These are phyloP conservation scores for Clohesyomyces aquaticus DNA, from an alignment of 495 filamentous ascomycete genomes.

Conservation along the genomic window DNA sequence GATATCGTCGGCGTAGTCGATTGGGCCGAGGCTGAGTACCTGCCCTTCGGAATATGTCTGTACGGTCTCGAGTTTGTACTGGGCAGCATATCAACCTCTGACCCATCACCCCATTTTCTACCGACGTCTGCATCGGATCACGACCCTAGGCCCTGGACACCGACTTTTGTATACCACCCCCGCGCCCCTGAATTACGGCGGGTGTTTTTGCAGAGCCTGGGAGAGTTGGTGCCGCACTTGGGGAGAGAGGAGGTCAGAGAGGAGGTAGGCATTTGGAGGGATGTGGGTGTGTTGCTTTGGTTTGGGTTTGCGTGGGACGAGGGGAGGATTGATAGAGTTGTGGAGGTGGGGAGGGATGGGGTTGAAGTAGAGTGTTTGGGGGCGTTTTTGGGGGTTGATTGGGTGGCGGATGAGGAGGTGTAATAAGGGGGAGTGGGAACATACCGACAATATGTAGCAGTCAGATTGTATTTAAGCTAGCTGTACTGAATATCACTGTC, in stretches of 20 bases:
- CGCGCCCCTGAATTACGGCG: conserved; percentile 49
- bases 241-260: conserved; percentile 44
- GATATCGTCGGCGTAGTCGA: conserved; percentile 57
- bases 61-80: conserved; percentile 62
- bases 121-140: neutral
- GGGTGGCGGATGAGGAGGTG: neutral
- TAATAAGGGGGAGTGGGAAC: no score
- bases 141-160: conserved; percentile 33
- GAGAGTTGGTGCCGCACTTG: conserved; percentile 44
- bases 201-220: conserved; percentile 56
- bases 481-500: no score
- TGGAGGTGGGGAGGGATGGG: conserved; percentile 53
- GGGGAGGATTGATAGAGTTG: conserved; percentile 57
- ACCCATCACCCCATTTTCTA: neutral
- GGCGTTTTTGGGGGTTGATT: conserved; percentile 29
- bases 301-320: conserved; percentile 64
- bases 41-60: conserved; percentile 60
- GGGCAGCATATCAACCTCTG: conserved; percentile 47
- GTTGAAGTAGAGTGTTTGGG: conserved; percentile 55
- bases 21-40: conserved; percentile 63
- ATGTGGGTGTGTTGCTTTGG: conserved; percentile 61
- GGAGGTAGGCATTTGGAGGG: conserved; percentile 48
- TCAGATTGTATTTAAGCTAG: no score
- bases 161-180: conserved; percentile 47
- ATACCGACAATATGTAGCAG: no score